A percentile compares a stretch with the other conserved stretches of the same genome.
Conservation (phyloP, 177 flowering plant genomes). For the Tripterygium wilfordii region DNA sequence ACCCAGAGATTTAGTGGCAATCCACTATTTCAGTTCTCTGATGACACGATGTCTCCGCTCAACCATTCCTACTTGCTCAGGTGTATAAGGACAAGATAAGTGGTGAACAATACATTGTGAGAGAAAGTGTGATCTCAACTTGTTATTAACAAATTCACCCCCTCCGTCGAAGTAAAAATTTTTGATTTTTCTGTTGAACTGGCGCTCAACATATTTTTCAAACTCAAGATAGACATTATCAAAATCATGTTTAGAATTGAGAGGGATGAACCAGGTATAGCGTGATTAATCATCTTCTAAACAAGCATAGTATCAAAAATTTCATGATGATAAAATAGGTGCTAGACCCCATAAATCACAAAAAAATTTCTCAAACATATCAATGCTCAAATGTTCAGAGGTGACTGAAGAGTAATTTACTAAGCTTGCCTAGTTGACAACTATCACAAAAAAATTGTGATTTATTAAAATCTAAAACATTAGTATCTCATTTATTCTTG, state of each 20-base stretch:
- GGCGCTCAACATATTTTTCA: not conserved
- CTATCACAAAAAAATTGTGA: conserved; percentile 1
- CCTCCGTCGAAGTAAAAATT: not conserved
- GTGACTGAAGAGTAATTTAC: not conserved
- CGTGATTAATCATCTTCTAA: conserved; percentile 14
- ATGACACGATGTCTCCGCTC: not conserved
- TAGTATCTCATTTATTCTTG: not conserved
- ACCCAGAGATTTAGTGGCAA: not conserved
- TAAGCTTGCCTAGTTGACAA: conserved; percentile 7
- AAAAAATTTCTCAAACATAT: conserved; percentile 9
- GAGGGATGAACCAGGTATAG: conserved; percentile 12
- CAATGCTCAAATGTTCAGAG: not conserved
- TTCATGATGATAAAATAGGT: not conserved
- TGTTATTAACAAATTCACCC: not conserved
- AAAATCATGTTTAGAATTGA: conserved; percentile 7
- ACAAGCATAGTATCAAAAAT: conserved; percentile 1
- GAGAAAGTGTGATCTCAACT: not conserved
- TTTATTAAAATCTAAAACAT: not conserved
- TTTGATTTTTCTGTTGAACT: not conserved
- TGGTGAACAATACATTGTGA: not conserved
- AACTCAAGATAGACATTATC: not conserved
- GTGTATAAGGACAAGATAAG: not conserved
- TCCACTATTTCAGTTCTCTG: not conserved
- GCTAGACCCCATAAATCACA: conserved; percentile 17
- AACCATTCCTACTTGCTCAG: not conserved